Evolutionary conservation across 768 basidiomycete species (phyloP).

Genomic region (Lyophyllum shimeji): DNA sequence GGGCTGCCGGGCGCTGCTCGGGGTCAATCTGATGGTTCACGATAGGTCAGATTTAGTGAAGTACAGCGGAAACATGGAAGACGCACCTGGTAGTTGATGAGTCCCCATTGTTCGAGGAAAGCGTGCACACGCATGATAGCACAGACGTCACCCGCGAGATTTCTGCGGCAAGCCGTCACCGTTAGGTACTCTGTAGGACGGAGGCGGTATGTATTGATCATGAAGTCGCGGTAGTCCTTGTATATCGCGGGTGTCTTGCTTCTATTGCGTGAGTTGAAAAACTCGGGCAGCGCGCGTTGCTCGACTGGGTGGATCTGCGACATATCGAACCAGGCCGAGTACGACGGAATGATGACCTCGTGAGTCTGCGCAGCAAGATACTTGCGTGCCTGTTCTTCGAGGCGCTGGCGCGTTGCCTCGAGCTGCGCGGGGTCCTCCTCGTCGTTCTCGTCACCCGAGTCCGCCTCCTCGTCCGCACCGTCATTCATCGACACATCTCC

Average conservation of each 20-base stretch:
- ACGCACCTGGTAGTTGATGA: slow-evolving; percentile 96
- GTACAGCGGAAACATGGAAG: slow-evolving; percentile 14
- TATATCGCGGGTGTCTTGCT: slow-evolving; percentile 96
- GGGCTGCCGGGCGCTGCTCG: slow-evolving; percentile 88
- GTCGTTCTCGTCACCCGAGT: slow-evolving; percentile 79
- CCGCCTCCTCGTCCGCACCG: slow-evolving; percentile 71
- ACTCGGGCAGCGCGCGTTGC: slow-evolving; percentile 90
- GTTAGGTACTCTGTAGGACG: slow-evolving; percentile 95
- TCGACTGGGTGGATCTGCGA: slow-evolving; percentile 91
- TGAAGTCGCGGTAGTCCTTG: slow-evolving; percentile 99
- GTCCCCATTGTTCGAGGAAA: slow-evolving; percentile 98
- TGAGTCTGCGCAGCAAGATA: slow-evolving; percentile 98
- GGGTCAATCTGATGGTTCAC: slow-evolving; percentile 78
- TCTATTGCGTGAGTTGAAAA: slow-evolving; percentile 94
- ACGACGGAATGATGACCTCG: slow-evolving; percentile 95
- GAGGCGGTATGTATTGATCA: slow-evolving; percentile 97
- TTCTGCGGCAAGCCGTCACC: slow-evolving; percentile 93
- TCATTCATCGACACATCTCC: slow-evolving; percentile 84
- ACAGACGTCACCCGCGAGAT: slow-evolving; percentile 97
- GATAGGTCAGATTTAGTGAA: slow-evolving; percentile 1
- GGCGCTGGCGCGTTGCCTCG: slow-evolving; percentile 74
- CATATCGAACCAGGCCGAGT: slow-evolving; percentile 98
- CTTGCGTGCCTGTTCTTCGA: slow-evolving; percentile 86
- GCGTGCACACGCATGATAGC: slow-evolving; percentile 99
- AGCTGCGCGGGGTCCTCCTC: slow-evolving; percentile 84